Percentiles rank a stretch among this genome's conserved stretches.
Evolutionary conservation across 305 asterid genomes (phyloP).

Genomic region (Solanum hybrid): DNA sequence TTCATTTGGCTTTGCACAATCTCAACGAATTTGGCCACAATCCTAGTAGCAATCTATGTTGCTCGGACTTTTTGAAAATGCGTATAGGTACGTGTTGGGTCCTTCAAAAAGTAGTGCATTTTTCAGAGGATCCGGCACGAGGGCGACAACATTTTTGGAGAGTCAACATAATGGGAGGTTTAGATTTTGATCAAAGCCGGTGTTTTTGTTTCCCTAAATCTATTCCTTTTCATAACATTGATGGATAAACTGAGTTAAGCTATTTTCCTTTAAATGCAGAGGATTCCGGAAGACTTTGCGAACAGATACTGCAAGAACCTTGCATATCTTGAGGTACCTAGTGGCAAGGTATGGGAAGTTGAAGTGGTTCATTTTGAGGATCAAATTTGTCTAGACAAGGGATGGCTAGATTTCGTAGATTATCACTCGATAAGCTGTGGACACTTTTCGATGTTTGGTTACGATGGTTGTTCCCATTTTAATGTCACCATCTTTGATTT

Average conservation of each 20-base stretch:
- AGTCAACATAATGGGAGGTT: neutral
- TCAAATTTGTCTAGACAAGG: neutral
- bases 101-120: neutral
- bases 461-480: conserved; percentile 1
- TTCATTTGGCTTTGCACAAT: neutral
- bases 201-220: neutral
- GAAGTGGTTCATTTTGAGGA: neutral
- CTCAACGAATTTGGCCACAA: neutral
- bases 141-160: neutral
- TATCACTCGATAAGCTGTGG: neutral
- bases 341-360: neutral
- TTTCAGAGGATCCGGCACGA: neutral
- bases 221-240: neutral
- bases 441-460: neutral
- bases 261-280: neutral
- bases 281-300: neutral
- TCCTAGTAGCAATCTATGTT: neutral
- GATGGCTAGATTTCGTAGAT: neutral
- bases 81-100: neutral
- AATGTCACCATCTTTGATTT: conserved; percentile 20
- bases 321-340: neutral
- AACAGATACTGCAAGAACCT: conserved; percentile 1
- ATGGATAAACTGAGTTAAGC: neutral
- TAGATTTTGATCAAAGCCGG: neutral
- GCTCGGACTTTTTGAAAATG: neutral